phyloP scores from a whole-genome alignment of 345 rosid genomes.

The Noccaea bulbosa region DNA sequence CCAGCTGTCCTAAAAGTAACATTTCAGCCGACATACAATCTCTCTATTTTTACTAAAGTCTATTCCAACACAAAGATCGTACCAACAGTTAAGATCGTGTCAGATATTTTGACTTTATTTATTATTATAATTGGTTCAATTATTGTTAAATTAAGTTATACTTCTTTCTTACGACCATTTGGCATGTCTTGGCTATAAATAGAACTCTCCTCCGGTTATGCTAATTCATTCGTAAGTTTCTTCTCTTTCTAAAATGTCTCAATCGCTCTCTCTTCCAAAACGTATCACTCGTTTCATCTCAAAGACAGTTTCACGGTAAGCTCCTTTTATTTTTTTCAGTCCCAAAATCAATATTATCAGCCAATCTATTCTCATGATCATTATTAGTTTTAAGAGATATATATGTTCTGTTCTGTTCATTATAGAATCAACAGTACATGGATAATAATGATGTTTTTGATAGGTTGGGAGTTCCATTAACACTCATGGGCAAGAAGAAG shows the following conservation, averaged over 20 bases:
- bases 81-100: not conserved
- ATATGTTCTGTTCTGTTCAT: too few species aligned
- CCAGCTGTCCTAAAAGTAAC: not conserved
- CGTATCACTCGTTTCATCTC: conserved; percentile 20
- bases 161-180: not conserved
- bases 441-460: not conserved
- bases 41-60: not conserved
- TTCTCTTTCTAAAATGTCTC: not conserved
- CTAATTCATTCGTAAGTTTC: not conserved
- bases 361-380: not conserved
- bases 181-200: not conserved
- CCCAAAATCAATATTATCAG: too few species aligned
- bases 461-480: too few species aligned
- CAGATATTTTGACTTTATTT: not conserved
- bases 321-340: too few species aligned
- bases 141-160: not conserved
- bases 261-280: conserved; percentile 8
- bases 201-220: not conserved
- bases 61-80: not conserved
- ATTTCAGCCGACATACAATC: not conserved
- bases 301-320: conserved; percentile 10
- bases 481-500: too few species aligned
- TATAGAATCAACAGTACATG: not conserved
- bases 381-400: not conserved
- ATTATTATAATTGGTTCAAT: not conserved